A percentile compares a stretch with the other conserved stretches of the same genome.
Evolutionary conservation across 2,329 filamentous ascomycete genomes (phyloP).

Genomic region (Penicillium sp.): DNA sequence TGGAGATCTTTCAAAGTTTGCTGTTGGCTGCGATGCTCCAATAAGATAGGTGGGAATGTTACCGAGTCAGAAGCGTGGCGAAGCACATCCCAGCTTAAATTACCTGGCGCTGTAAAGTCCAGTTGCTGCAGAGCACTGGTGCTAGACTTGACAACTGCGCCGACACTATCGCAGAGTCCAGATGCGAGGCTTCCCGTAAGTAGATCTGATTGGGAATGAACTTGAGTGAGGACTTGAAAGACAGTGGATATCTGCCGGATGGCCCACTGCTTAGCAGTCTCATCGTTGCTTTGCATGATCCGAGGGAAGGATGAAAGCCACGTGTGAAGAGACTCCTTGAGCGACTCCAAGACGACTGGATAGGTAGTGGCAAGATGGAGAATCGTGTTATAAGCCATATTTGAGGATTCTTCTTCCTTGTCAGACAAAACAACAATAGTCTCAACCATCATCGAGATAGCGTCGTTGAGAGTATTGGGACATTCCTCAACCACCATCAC

Average conservation of each 20-base stretch:
- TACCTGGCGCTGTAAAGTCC: constrained; percentile 12
- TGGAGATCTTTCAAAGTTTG: constrained; percentile 62
- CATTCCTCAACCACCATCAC: constrained; percentile 76
- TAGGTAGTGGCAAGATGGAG: constrained; percentile 63
- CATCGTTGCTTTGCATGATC: constrained; percentile 79
- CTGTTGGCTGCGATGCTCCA: constrained; percentile 65
- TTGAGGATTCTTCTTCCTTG: constrained; percentile 43
- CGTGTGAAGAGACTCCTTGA: constrained; percentile 71
- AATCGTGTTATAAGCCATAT: constrained; percentile 45
- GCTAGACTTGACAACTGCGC: constrained; percentile 44
- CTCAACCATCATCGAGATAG: constrained; percentile 71
- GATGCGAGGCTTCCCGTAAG: constrained; percentile 36
- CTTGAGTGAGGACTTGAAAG: constrained; percentile 62
- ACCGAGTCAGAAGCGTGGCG: constrained; percentile 21
- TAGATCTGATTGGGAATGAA: constrained; percentile 50
- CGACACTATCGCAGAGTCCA: constrained; percentile 72
- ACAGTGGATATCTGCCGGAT: constrained; percentile 75
- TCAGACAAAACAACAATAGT: constrained; percentile 70
- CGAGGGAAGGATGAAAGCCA: constrained; percentile 81
- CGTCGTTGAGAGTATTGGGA: constrained; percentile 67
- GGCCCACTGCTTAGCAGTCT: constrained; percentile 68
- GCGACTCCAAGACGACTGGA: constrained; percentile 58
- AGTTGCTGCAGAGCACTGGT: constrained; percentile 31
- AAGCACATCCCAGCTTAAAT: constrained; percentile 30
- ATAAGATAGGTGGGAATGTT: constrained; percentile 60